Evolutionary conservation across 2,329 filamentous ascomycete species (phyloP), one percentile per base, ranked within the genome.

Genomic region (Cercospora canescens): DNA sequence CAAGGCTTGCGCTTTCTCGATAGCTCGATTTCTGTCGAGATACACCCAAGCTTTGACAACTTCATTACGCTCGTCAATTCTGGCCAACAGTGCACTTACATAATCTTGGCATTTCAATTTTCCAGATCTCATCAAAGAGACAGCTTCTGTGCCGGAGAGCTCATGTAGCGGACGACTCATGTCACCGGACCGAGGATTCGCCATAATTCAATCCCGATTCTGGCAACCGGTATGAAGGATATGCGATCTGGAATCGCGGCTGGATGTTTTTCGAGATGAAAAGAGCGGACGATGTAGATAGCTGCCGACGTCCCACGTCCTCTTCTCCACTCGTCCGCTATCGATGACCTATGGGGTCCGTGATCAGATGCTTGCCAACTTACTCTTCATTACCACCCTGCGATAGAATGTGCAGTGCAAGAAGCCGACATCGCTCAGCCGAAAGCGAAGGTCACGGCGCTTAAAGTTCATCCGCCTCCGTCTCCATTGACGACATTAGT

Each of bases 31-130:
- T 1, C n/a, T 48, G 65, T 83, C 76, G 9, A 85, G 75, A 61
- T 82, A 79, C 0, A 78, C 82, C 84, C 85, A 86, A 11, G 84
- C 84, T 64, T 82, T 80, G 5, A 86, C 80, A 1, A 76, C 70
- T 7, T 73, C 64, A 67, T 86, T 82, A 6, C 83, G 76, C 12
- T 77, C 63, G 32, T 79, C 71, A 54, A 85, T 83, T 21, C 79
- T 81, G 0, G 73, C 61, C 7, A 86, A 78, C 1, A 86, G 75
- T 0, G 83, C 81, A 26, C 74, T 75, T 3, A 80, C 83, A 69
- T 86, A 86, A 11, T 79, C 71, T 69, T 83, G 80, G 1, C 86
- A 81, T 0, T 82, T 84, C 1, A 86, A 67, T 0, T 79, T 72
- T 3, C 80, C 80, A 3, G 73, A 71, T 4, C 73, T 76, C 57